phyloP scores from a whole-genome alignment of 345 rosid genomes.

The Brassica nigra region DNA sequence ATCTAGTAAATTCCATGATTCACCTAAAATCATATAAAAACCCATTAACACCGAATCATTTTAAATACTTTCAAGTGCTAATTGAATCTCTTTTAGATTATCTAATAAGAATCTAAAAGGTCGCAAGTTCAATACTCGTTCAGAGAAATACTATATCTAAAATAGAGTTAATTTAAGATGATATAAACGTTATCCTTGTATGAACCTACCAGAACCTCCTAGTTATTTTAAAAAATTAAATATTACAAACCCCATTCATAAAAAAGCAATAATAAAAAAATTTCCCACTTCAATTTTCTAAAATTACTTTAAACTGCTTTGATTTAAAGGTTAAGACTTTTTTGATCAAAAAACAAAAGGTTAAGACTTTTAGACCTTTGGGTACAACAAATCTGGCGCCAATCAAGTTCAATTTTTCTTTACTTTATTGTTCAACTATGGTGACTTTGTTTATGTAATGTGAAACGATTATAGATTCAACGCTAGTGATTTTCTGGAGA shows the following conservation, averaged over 20 bases:
- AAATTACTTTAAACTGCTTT: neutral
- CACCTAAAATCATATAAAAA: neutral
- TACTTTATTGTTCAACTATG: neutral
- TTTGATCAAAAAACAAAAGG: neutral
- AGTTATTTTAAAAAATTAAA: too few species aligned
- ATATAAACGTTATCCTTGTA: neutral
- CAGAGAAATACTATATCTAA: neutral
- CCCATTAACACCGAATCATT: neutral
- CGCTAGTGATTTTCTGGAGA: constrained; percentile 67
- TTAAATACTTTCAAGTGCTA: neutral
- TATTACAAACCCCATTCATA: neutral
- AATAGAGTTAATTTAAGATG: neutral
- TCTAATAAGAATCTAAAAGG: neutral
- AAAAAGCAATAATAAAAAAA: neutral
- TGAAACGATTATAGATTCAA: constrained; percentile 54
- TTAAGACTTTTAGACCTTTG: neutral
- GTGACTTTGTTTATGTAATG: neutral
- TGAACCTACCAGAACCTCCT: neutral
- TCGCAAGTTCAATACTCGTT: neutral
- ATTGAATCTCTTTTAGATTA: neutral
- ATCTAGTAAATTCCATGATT: neutral
- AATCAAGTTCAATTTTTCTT: neutral
- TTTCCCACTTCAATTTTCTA: neutral
- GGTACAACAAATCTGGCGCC: constrained; percentile 25
- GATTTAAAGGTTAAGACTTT: neutral